phyloP scores from a whole-genome alignment of 2,329 filamentous ascomycete genomes.

The Stylonectria norvegica region DNA sequence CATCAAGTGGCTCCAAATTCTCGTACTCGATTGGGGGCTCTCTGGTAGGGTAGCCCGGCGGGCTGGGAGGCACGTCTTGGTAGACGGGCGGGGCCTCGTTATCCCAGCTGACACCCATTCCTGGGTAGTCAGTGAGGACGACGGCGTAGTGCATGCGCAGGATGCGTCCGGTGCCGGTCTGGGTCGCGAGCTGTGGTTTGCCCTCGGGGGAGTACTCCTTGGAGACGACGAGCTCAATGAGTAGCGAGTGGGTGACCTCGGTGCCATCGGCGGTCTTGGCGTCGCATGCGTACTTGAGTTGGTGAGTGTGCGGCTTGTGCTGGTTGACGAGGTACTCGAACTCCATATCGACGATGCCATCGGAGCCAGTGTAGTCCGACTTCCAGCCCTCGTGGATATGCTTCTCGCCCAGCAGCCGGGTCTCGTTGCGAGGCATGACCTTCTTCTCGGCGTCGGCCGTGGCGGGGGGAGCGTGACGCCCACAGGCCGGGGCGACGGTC shows the following conservation, averaged over 20 bases:
- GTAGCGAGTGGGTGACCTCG: slow-evolving; percentile 77
- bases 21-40: slow-evolving; percentile 40
- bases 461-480: slow-evolving; percentile 59
- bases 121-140: slow-evolving; percentile 75
- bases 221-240: slow-evolving; percentile 90
- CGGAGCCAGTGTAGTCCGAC: slow-evolving; percentile 53
- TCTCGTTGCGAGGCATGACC: slow-evolving; percentile 70
- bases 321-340: slow-evolving; percentile 58
- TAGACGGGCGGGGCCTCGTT: slow-evolving; percentile 94
- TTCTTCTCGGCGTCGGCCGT: slow-evolving; percentile 44
- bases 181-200: slow-evolving; percentile 66
- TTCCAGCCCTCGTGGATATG: slow-evolving; percentile 91
- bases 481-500: slow-evolving; percentile 74
- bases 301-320: slow-evolving; percentile 44
- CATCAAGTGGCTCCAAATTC: slow-evolving; percentile 34
- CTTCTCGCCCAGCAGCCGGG: slow-evolving; percentile 72
- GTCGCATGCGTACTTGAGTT: slow-evolving; percentile 69
- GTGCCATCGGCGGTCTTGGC: slow-evolving; percentile 71
- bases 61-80: slow-evolving; percentile 84
- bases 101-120: slow-evolving; percentile 93
- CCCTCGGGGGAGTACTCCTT: slow-evolving; percentile 80
- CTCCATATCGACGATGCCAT: slow-evolving; percentile 70
- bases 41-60: slow-evolving; percentile 61
- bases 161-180: slow-evolving; percentile 86
- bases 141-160: slow-evolving; percentile 88